A percentile compares a stretch with the other conserved stretches of the same genome.
Conservation (phyloP, 768 basidiomycete genomes). For the Cubamyces lactineus region DNA sequence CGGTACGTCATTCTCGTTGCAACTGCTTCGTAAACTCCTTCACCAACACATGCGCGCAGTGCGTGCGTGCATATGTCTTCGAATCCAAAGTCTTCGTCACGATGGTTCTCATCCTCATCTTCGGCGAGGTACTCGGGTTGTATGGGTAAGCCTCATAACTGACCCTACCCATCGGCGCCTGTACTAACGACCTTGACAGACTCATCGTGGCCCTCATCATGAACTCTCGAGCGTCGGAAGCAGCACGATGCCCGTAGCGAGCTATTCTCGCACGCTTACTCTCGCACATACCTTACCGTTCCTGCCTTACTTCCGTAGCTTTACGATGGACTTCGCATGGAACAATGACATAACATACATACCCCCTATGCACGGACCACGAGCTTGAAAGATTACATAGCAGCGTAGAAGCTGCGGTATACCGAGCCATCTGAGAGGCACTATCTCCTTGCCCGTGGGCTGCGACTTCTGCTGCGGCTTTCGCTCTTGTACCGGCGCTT, state of each 20-base stretch:
- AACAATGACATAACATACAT: slow-evolving; percentile 19
- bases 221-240: slow-evolving; percentile 72
- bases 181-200: slow-evolving; percentile 52
- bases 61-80: slow-evolving; percentile 88
- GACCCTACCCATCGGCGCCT: background rate
- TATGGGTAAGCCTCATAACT: slow-evolving; percentile 62
- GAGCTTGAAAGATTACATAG: background rate
- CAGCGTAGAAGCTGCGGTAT: background rate
- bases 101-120: slow-evolving; percentile 96
- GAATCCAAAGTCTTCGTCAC: slow-evolving; percentile 91
- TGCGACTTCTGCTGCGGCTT: slow-evolving; percentile 23
- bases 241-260: slow-evolving; percentile 19
- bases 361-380: background rate
- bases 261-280: background rate
- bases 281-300: background rate
- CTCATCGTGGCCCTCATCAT: slow-evolving; percentile 90
- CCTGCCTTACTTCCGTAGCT: background rate
- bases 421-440: background rate
- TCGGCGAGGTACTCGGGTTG: slow-evolving; percentile 87
- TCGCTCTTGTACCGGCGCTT: slow-evolving; percentile 28
- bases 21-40: no score
- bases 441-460: slow-evolving; percentile 18
- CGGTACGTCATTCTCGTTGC: slow-evolving; percentile 40
- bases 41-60: slow-evolving; percentile 45
- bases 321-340: slow-evolving; percentile 1